Base-by-base conservation (phyloP, 2,329 filamentous ascomycete genomes). In the Claviceps purpurea region DNA sequence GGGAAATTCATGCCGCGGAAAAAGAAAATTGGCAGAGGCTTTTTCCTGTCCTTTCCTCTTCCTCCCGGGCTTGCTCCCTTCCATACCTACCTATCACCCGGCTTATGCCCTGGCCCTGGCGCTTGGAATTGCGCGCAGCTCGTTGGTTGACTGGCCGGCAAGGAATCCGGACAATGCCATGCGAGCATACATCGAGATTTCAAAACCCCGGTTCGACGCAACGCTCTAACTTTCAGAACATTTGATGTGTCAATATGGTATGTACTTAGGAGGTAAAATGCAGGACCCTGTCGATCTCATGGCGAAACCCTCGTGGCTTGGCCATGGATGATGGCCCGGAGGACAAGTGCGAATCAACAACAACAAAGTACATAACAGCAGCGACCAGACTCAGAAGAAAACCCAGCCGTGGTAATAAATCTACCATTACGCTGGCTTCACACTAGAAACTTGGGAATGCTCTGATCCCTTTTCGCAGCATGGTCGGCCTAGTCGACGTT, bases 401-500 rank as follows among this genome's bases (percentile, higher is more conserved):
- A 8, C 16, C 5, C 11, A 38, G 8, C 13, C 5, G 26, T 22
- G 40, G 13, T 7, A 6, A 45, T 7, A 26, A 13, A 5, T 24
- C n/a, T 20, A n/a, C 26, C 3, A 11, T 13, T n/a, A 3, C n/a
- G 16, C 30, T 18, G 26, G 11, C 30, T 37, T 24, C 20, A 11
- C 26, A 11, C 22, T 16, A 13, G 22, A 6, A 43, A 7, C n/a
- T 24, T 39, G 24, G 30, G 18, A 16, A 50, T 45, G 49, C 6
- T 43, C 41, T 39, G 14, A 34, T 22, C 18, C 8, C 30, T 4
- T 39, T 41, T 20, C 38, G 41, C 49, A 44, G 38, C 16, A 50
- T 50, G 49, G 49, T 50, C 6, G 49, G 14, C n/a, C 14, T 39
- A 38, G 49, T 45, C 14, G 49, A 50, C 30, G 49, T 50, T 34